Evolutionary conservation across 2,329 filamentous ascomycete species (phyloP), one percentile per base, ranked within the genome.

Genomic region (Aspergillus puulaauensis): DNA sequence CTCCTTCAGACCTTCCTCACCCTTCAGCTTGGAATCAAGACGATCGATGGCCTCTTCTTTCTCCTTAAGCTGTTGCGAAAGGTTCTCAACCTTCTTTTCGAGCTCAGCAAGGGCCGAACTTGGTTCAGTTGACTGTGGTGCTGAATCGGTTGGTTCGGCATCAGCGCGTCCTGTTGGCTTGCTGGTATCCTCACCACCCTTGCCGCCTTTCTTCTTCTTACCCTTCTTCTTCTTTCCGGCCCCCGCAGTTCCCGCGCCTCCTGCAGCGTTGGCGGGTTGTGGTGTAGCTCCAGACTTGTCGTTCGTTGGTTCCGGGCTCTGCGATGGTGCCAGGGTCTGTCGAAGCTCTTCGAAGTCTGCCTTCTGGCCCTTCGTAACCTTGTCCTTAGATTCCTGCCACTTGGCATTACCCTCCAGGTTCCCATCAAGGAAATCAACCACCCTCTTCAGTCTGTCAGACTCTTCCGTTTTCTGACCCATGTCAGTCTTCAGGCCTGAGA

Each of bases 141-240:
- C 66, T 6, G 63, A n/a, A 15, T 46, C 12, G 7, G 50, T 62
- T 31, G 63, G 63, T 50, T 59, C 56, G 4, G 61, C n/a, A 2
- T 58, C 45, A 14, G 60, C 44, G 24, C 61, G 17, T 44, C 64
- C 64, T 7, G 63, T 54, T 53, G 67, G 52, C 61, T 71, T 68
- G 11, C 63, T 51, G 14, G 68, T 49, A n/a, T 76, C 73, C 8
- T 79, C 74, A 6, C 74, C 72, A 6, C 73, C 73, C 62, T 83
- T 85, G 33, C 82, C 84, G 17, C 84, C 86, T 79, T 93, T 93
- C 75, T 88, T 90, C 83, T 96, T 96, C 80, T 93, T 96, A 72
- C 90, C 90, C 63, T 92, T 96, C 75, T 91, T 96, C 77, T 92
- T 93, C 58, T 77, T 77, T 11, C 79, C 73, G 14, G 69, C 74